phyloP scores from a whole-genome alignment of 352 stramenopile species.

The Pythium chondricola region DNA sequence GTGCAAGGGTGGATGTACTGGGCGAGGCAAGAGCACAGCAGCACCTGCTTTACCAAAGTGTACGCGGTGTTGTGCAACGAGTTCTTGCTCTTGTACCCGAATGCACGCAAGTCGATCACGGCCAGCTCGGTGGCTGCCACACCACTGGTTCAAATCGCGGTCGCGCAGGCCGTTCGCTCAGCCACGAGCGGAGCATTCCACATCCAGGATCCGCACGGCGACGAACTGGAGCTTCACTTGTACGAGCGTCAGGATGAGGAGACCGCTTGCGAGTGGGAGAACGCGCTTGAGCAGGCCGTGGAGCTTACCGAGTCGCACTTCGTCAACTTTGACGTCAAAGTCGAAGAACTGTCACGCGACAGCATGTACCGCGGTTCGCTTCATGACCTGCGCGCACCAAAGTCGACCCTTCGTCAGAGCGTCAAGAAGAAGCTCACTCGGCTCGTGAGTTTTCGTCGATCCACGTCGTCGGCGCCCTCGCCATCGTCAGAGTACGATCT shows the following conservation, averaged over 20 bases:
- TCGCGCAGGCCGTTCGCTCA: constrained; percentile 15
- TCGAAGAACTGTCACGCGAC: constrained; percentile 45
- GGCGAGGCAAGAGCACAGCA: constrained; percentile 15
- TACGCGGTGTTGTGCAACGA: constrained; percentile 37
- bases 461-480: constrained; percentile 1
- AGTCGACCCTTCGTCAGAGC: constrained; percentile 23
- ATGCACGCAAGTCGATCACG: constrained; percentile 15
- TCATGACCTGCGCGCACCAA: constrained; percentile 32
- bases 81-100: constrained; percentile 36
- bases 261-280: constrained; percentile 26
- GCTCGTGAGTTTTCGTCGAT: constrained; percentile 23
- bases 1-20: constrained; percentile 42
- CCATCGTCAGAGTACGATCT: neutral
- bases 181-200: constrained; percentile 26
- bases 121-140: constrained; percentile 9
- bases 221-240: constrained; percentile 40
- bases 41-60: constrained; percentile 31
- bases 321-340: constrained; percentile 50
- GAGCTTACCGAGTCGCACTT: constrained; percentile 62
- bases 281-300: constrained; percentile 46
- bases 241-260: constrained; percentile 33
- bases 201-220: constrained; percentile 26
- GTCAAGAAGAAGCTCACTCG: constrained; percentile 36
- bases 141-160: constrained; percentile 38
- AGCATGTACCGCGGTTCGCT: constrained; percentile 54